Evolutionary conservation across 169 alveolate genomes (phyloP), one percentile per base, ranked within the genome.

Genomic region (Eimeria maxima): DNA sequence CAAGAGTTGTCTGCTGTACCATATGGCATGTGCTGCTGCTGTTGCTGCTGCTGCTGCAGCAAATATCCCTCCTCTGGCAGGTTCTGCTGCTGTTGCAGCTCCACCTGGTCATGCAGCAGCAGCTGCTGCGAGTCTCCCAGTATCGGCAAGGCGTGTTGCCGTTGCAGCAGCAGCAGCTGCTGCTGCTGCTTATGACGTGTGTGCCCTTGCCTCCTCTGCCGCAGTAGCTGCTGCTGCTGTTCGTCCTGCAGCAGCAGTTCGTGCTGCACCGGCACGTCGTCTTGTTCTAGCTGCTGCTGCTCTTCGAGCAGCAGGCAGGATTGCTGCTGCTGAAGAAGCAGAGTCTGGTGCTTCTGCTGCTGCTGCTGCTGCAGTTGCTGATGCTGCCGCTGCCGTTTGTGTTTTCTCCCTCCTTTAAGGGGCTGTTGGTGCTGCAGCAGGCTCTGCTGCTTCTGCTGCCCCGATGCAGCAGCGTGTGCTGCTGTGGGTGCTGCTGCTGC

Each of bases 361-460:
- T 11, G 80, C 80, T 11, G 80, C 80, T 11, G 80, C 80, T 69
- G 80, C 47, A 27, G 80, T 45, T 69, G n/a, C 45, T 7, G 44
- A 16, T 8, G 80, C 80, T 14, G 80, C 80, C 45, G 80, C 50
- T 69, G n/a, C 45, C 16, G 4, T 20, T 8, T 44, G 47, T 14
- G 80, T 50, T 20, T 27, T 27, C 16, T 27, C 80, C n/a, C 24
- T 7, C 29, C 20, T 45, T 27, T 44, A 14, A 2, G 80, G 42
- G 80, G 45, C 50, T 69, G 80, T 18, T 69, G 80, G 47, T 2
- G 80, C 80, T 69, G 80, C 47, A 29, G 80, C 80, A 5, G 69
- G 69, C 69, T 60, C 27, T 69, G 80, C 80, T 27, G 80, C 80
- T 27, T 27, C 80, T 69, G 80, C 80, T 69, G 80, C 80, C 20